Evolutionary conservation across 2,329 filamentous ascomycete genomes (phyloP).

Genomic region (Emergomyces orientalis): DNA sequence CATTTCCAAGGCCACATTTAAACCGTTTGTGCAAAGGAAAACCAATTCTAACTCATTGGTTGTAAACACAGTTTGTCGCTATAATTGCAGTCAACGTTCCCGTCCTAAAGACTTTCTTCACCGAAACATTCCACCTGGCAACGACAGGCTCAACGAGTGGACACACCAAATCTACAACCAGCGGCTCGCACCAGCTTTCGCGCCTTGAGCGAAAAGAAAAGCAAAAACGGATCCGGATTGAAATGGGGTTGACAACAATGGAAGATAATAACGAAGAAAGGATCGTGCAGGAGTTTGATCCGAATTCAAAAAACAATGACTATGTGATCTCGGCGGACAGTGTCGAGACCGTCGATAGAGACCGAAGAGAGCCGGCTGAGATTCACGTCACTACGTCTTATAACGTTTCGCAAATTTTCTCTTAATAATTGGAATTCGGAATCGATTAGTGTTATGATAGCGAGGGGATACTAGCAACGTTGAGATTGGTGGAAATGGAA

Average conservation of each 20-base stretch:
- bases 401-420: slow-evolving; percentile 12
- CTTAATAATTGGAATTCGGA: neutral
- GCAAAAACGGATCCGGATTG: slow-evolving; percentile 8
- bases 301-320: slow-evolving; percentile 5
- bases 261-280: slow-evolving; percentile 10
- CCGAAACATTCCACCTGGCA: slow-evolving; percentile 16
- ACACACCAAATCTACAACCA: neutral
- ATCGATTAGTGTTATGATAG: neutral
- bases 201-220: slow-evolving; percentile 3
- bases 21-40: neutral
- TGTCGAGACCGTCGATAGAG: slow-evolving; percentile 8
- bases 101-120: slow-evolving; percentile 35
- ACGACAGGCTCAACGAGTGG: slow-evolving; percentile 4
- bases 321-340: slow-evolving; percentile 5
- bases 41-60: neutral
- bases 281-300: slow-evolving; percentile 6
- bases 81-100: slow-evolving; percentile 38
- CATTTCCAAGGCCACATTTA: neutral
- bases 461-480: neutral
- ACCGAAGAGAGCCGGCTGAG: slow-evolving; percentile 9
- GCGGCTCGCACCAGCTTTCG: slow-evolving; percentile 6
- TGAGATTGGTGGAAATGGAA: neutral
- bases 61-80: slow-evolving; percentile 30
- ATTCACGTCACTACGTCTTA: slow-evolving; percentile 20
- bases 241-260: slow-evolving; percentile 10